Evolutionary conservation across 208 protist genomes (phyloP).

Genomic region (Herpetomonas samuelpessoai): DNA sequence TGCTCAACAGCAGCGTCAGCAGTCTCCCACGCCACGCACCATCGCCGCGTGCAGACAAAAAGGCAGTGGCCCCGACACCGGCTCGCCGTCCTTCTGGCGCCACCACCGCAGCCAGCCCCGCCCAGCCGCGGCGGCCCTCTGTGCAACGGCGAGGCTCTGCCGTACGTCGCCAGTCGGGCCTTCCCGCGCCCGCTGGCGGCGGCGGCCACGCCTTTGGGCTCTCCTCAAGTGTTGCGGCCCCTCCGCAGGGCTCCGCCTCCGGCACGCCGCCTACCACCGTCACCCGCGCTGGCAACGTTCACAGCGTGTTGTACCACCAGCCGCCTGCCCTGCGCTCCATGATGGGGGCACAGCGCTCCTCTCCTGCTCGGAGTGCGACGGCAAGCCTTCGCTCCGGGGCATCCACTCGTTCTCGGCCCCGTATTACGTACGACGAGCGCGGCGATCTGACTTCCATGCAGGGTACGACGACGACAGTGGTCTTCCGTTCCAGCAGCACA

Average conservation of each 20-base stretch:
- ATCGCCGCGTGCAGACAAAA: not conserved
- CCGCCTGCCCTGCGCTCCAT: not conserved
- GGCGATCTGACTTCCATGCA: slow-evolving; percentile 39
- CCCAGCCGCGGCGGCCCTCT: not conserved
- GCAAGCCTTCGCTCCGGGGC: slow-evolving; percentile 34
- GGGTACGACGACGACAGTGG: slow-evolving; percentile 62
- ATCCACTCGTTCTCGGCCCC: slow-evolving; percentile 40
- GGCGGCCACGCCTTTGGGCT: not conserved
- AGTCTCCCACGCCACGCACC: not conserved
- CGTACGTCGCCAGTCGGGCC: too few species aligned
- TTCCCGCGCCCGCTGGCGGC: not conserved
- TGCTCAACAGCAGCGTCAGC: not conserved
- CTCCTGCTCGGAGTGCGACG: slow-evolving; percentile 24
- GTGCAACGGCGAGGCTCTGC: not conserved
- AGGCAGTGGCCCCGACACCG: not conserved
- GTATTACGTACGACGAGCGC: slow-evolving; percentile 41
- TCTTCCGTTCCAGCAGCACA: slow-evolving; percentile 23
- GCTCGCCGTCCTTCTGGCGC: not conserved
- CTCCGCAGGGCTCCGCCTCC: not conserved
- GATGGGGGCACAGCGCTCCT: slow-evolving; percentile 1
- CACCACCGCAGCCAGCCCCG: too few species aligned
- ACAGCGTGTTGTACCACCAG: not conserved
- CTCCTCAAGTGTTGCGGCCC: too few species aligned
- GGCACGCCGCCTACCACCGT: not conserved
- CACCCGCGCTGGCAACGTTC: not conserved